These are phyloP conservation scores for Cladosporium sp. DNA, from an alignment of 2,329 filamentous ascomycete species.

Conservation along the genomic window DNA sequence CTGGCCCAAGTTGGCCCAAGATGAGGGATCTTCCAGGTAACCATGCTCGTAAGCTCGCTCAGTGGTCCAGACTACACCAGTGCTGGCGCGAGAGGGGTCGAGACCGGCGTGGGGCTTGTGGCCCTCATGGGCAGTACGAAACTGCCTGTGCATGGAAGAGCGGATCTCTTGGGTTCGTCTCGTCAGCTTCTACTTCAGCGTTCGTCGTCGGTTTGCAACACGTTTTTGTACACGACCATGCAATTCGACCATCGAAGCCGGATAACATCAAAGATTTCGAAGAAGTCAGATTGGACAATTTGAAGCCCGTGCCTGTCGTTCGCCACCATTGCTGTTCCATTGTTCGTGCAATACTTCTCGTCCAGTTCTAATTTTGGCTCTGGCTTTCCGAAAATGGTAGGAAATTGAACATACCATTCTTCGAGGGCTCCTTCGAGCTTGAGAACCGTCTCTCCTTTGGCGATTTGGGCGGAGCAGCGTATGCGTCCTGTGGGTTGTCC, in stretches of 20 bases:
- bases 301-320: neutral
- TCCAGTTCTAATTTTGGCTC: neutral
- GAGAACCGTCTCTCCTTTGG: slow-evolving; percentile 41
- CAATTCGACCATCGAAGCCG: neutral
- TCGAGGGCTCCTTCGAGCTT: slow-evolving; percentile 45
- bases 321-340: neutral
- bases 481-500: slow-evolving; percentile 8
- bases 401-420: slow-evolving; percentile 42
- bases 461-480: slow-evolving; percentile 11
- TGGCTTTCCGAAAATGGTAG: neutral
- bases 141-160: slow-evolving; percentile 84
- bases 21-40: slow-evolving; percentile 73
- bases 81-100: slow-evolving; percentile 82
- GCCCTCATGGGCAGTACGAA: slow-evolving; percentile 85
- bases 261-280: neutral
- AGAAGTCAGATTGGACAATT: neutral
- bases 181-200: slow-evolving; percentile 19
- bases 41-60: slow-evolving; percentile 87
- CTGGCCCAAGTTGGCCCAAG: slow-evolving; percentile 93
- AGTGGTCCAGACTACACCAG: slow-evolving; percentile 91
- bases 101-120: slow-evolving; percentile 89
- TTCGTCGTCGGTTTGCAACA: neutral
- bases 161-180: slow-evolving; percentile 63
- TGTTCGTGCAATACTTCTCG: neutral
- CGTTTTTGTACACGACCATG: neutral